Conservation (phyloP, 768 basidiomycete genomes). For the Leccinum uliginosum region DNA sequence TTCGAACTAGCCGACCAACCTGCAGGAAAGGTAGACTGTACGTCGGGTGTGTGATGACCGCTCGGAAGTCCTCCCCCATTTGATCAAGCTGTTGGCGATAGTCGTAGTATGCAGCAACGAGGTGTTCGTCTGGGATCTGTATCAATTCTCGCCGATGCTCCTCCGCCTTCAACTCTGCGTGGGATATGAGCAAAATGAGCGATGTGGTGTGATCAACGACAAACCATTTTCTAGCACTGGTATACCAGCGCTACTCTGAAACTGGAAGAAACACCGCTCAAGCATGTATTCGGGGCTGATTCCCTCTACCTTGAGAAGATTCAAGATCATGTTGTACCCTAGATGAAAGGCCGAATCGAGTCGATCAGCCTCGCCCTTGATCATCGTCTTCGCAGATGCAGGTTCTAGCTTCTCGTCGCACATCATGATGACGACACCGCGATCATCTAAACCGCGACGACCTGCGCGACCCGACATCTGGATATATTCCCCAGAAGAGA, state of each 20-base stretch:
- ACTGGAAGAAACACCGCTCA: constrained; percentile 96
- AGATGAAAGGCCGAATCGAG: constrained; percentile 98
- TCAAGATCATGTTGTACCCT: constrained; percentile 98
- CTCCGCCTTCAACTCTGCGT: constrained; percentile 66
- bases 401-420: constrained; percentile 98
- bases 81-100: constrained; percentile 90
- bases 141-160: constrained; percentile 63
- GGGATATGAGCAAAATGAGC: constrained; percentile 5
- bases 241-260: constrained; percentile 91
- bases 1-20: constrained; percentile 85
- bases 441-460: constrained; percentile 92
- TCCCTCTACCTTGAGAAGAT: constrained; percentile 97
- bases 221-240: constrained; percentile 79
- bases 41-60: constrained; percentile 91
- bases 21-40: constrained; percentile 95
- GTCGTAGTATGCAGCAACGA: constrained; percentile 88
- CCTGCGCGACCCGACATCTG: constrained; percentile 99
- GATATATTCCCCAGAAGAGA: constrained; percentile 96
- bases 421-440: constrained; percentile 99
- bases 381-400: constrained; percentile 87
- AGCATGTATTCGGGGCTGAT: constrained; percentile 99
- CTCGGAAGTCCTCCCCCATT: constrained; percentile 81
- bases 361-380: constrained; percentile 96
- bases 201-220: constrained; percentile 18
- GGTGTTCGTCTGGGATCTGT: constrained; percentile 77